A percentile compares a stretch with the other conserved stretches of the same genome.
Evolutionary conservation across 371 early-diverging fungal genomes (phyloP).

Genomic region (Mucor ambiguus): DNA sequence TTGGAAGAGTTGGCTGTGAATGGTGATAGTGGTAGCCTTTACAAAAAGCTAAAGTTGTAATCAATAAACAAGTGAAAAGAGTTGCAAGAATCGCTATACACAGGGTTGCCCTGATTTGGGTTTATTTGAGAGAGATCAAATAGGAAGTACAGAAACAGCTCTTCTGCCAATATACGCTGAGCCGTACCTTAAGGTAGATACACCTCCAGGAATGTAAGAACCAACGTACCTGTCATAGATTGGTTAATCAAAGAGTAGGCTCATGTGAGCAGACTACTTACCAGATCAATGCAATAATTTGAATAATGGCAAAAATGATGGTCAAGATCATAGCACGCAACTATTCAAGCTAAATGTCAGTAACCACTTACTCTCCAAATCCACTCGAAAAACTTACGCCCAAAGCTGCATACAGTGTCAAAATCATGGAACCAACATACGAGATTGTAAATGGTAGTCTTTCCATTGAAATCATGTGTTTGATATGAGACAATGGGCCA

Average conservation of each 20-base stretch:
- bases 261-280: constrained; percentile 23
- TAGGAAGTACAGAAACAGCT: constrained; percentile 49
- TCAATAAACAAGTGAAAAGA: no score
- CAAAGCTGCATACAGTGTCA: constrained; percentile 64
- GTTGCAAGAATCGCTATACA: neutral
- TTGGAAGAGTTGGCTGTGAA: neutral
- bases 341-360: constrained; percentile 22
- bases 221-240: constrained; percentile 44
- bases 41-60: neutral
- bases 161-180: constrained; percentile 49
- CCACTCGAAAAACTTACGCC: constrained; percentile 41
- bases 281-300: constrained; percentile 65
- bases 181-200: constrained; percentile 52
- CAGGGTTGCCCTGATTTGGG: neutral
- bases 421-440: constrained; percentile 63
- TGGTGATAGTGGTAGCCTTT: neutral
- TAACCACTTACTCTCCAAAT: neutral
- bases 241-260: neutral
- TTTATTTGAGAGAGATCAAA: constrained; percentile 25
- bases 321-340: constrained; percentile 52
- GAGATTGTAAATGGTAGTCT: constrained; percentile 61
- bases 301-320: constrained; percentile 59
- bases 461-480: constrained; percentile 61
- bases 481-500: constrained; percentile 64
- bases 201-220: constrained; percentile 58